Evolutionary conservation across 2,329 filamentous ascomycete genomes (phyloP).

Genomic region (Alternaria brassicicola): DNA sequence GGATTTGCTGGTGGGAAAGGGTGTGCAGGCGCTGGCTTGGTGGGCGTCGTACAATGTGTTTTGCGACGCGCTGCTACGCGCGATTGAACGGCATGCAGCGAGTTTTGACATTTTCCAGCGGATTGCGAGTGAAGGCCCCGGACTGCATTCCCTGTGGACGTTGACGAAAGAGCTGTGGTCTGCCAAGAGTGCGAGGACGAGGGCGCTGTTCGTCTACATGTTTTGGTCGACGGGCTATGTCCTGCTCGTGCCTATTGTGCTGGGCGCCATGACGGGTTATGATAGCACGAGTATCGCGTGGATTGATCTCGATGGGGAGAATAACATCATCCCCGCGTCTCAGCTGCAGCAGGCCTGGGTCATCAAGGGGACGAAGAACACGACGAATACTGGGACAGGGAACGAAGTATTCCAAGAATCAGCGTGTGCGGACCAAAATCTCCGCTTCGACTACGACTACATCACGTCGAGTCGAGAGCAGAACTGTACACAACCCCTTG

Average conservation of each 20-base stretch:
- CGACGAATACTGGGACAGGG: neutral
- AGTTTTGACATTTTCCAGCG: constrained; percentile 45
- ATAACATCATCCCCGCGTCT: constrained; percentile 37
- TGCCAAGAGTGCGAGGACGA: constrained; percentile 29
- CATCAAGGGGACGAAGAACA: constrained; percentile 16
- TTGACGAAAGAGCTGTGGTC: constrained; percentile 34
- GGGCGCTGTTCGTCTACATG: constrained; percentile 38
- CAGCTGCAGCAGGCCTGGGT: constrained; percentile 12
- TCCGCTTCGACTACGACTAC: neutral
- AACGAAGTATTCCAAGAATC: constrained; percentile 22
- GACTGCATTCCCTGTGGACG: constrained; percentile 30
- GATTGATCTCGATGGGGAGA: constrained; percentile 30
- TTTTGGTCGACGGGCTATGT: constrained; percentile 40
- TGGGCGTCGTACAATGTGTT: constrained; percentile 42
- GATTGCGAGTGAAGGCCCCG: constrained; percentile 38
- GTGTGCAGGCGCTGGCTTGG: constrained; percentile 41
- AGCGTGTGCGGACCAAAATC: constrained; percentile 5
- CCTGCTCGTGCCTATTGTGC: constrained; percentile 39
- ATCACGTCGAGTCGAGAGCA: neutral
- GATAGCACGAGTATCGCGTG: constrained; percentile 36
- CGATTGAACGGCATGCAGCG: constrained; percentile 44
- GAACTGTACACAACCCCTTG: neutral
- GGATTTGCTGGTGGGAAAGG: constrained; percentile 45
- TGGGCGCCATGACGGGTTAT: constrained; percentile 49
- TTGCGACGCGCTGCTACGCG: constrained; percentile 40